Conservation (phyloP, 306 rosid genomes). For the Prunus salicina region DNA sequence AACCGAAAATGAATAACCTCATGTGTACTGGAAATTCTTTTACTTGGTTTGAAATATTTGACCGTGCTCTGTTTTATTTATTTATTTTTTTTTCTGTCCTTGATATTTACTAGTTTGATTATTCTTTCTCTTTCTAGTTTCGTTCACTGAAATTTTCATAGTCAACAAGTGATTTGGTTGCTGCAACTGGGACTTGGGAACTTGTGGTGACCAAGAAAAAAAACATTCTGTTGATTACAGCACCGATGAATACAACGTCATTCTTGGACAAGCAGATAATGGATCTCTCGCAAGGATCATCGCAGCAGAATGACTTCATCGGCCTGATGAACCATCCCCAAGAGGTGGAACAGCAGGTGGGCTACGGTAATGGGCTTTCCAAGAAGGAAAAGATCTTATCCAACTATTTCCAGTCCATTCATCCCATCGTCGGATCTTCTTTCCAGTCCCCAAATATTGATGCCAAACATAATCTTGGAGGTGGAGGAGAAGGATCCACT, state of each 20-base stretch:
- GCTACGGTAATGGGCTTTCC: conserved; percentile 36
- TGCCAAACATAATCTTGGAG: conserved; percentile 29
- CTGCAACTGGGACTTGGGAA: conserved; percentile 34
- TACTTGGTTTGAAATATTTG: neutral
- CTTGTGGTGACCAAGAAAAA: conserved; percentile 25
- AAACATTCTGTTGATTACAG: conserved; percentile 16
- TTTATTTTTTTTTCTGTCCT: too few relatives aligned
- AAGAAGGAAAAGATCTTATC: conserved; percentile 53
- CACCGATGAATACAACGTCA: conserved; percentile 66
- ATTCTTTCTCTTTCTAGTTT: conserved; percentile 25
- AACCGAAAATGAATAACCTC: neutral
- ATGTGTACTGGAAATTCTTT: conserved; percentile 1
- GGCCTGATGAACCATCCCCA: conserved; percentile 46
- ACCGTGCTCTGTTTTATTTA: neutral
- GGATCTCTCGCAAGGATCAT: conserved; percentile 66
- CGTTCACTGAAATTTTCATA: conserved; percentile 21
- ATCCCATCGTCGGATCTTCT: conserved; percentile 39
- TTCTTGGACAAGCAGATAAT: conserved; percentile 89
- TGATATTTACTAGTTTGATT: neutral
- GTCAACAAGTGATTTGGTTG: conserved; percentile 28
- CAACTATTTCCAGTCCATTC: conserved; percentile 84
- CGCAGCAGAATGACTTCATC: conserved; percentile 52
- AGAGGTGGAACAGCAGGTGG: conserved; percentile 26
- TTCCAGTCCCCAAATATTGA: conserved; percentile 34
- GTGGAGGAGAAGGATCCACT: conserved; percentile 18